phyloP scores from a whole-genome alignment of 2,329 filamentous ascomycete genomes.

The Pestalotiopsis sp. region DNA sequence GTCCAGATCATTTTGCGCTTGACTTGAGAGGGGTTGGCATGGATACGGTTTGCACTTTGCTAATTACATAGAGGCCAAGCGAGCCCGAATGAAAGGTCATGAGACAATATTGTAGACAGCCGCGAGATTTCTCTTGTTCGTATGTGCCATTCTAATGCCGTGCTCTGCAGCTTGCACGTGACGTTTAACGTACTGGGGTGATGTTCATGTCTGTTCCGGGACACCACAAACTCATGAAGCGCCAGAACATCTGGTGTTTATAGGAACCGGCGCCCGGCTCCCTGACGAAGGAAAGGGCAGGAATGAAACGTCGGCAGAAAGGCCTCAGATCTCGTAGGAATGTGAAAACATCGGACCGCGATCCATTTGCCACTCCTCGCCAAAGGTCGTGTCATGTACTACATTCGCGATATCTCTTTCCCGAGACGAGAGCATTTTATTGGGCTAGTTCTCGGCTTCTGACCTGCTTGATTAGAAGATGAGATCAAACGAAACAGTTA shows the following conservation, averaged over 20 bases:
- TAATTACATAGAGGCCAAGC: constrained; percentile 7
- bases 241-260: background rate
- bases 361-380: background rate
- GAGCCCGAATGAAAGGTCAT: constrained; percentile 9
- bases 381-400: background rate
- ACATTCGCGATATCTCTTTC: background rate
- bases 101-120: constrained; percentile 2
- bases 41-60: constrained; percentile 5
- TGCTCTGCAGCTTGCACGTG: background rate
- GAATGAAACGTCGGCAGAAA: background rate
- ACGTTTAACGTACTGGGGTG: background rate
- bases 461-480: background rate
- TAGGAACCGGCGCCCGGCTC: background rate
- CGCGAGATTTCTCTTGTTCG: background rate
- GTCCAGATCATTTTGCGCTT: constrained; percentile 3
- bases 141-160: background rate
- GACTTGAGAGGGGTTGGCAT: constrained; percentile 9
- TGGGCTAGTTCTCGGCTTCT: background rate
- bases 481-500: background rate
- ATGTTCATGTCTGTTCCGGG: background rate
- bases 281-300: background rate
- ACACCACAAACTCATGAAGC: background rate
- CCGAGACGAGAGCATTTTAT: background rate
- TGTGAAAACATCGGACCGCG: background rate
- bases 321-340: background rate